Percentiles rank a stretch among this genome's conserved stretches.
These are phyloP conservation scores for Sisymbrium irio DNA, from an alignment of 345 rosid species.

Conservation along the genomic window DNA sequence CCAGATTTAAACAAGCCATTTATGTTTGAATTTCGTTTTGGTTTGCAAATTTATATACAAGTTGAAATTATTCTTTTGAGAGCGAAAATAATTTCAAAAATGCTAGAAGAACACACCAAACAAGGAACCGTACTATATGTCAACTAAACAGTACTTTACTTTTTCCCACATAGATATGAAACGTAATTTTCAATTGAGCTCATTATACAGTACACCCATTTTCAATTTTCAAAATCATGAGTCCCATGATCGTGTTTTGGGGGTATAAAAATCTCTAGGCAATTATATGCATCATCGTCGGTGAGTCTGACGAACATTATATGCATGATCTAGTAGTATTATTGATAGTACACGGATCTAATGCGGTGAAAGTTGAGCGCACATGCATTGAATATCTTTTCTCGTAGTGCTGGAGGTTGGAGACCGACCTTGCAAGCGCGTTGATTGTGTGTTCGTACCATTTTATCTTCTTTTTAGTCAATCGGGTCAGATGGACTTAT, in stretches of 20 bases:
- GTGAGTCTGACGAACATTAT: not conserved
- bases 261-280: not conserved
- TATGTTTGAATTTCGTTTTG: not conserved
- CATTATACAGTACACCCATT: not conserved
- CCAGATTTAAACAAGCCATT: not conserved
- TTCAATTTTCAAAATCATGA: not conserved
- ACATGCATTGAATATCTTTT: not conserved
- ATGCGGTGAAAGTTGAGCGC: not conserved
- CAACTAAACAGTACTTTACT: not conserved
- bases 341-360: not conserved
- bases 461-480: constrained; percentile 6
- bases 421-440: constrained; percentile 13
- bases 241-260: not conserved
- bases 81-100: not conserved
- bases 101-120: not conserved
- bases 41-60: too few relatives aligned
- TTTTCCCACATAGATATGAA: not conserved
- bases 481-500: not conserved
- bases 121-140: not conserved
- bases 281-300: not conserved
- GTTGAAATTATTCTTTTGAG: too few relatives aligned
- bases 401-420: constrained; percentile 5
- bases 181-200: not conserved
- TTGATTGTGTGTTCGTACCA: not conserved
- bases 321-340: not conserved